phyloP scores from a whole-genome alignment of 176 grass and related monocot species.

The Calamus simplicifolius region DNA sequence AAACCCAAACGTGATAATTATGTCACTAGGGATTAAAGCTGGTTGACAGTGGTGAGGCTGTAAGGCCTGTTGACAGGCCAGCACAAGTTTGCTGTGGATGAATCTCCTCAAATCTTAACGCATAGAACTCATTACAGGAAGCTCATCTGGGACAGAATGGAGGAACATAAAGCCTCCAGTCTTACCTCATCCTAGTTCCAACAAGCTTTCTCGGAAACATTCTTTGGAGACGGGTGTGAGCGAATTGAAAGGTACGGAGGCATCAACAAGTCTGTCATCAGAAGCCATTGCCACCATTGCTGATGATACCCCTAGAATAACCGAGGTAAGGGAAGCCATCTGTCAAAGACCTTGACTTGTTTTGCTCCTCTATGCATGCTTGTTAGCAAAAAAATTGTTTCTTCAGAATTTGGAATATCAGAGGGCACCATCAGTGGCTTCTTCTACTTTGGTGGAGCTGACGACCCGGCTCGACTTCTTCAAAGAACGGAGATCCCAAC shows the following conservation, averaged over 20 bases:
- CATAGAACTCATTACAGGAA: constrained; percentile 41
- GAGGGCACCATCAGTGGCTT: constrained; percentile 50
- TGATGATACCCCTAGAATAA: constrained; percentile 47
- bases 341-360: no score
- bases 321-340: constrained; percentile 34
- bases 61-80: background rate
- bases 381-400: constrained; percentile 1
- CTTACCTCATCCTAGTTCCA: constrained; percentile 57
- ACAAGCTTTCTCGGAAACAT: constrained; percentile 63
- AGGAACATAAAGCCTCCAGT: constrained; percentile 75
- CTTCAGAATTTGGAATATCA: constrained; percentile 41
- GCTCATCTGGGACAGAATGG: constrained; percentile 52
- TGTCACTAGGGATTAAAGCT: no score
- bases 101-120: constrained; percentile 1
- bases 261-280: constrained; percentile 38
- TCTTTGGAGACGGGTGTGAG: constrained; percentile 45
- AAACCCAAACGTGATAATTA: no score
- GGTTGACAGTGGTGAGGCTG: no score
- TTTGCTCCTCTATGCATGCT: background rate
- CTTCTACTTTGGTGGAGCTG: constrained; percentile 87
- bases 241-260: constrained; percentile 51
- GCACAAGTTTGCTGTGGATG: background rate
- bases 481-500: constrained; percentile 83
- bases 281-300: constrained; percentile 27
- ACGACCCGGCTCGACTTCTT: constrained; percentile 94